These are phyloP conservation scores for Coprinopsis sp. DNA, from an alignment of 768 basidiomycete genomes.

Conservation along the genomic window DNA sequence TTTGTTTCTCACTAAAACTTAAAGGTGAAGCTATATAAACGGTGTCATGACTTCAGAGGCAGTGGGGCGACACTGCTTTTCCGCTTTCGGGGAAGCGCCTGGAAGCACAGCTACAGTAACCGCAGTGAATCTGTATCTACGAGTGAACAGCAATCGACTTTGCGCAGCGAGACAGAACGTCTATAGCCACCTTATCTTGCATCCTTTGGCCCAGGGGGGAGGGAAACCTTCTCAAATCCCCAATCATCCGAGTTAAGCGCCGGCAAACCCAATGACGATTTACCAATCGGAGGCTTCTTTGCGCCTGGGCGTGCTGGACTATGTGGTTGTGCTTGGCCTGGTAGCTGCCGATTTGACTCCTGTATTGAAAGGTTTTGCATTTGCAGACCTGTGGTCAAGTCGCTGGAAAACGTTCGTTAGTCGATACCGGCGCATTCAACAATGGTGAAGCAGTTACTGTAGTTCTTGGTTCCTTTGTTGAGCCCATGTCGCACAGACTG, in stretches of 20 bases:
- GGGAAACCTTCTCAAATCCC: slow-evolving; percentile 46
- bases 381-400: slow-evolving; percentile 25
- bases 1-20: no score
- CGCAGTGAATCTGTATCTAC: no score
- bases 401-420: slow-evolving; percentile 27
- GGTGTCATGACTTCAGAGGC: no score
- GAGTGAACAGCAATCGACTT: background rate
- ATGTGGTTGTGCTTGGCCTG: background rate
- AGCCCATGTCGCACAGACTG: slow-evolving; percentile 72
- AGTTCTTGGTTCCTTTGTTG: slow-evolving; percentile 67
- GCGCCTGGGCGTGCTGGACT: slow-evolving; percentile 3
- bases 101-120: no score
- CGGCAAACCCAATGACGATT: slow-evolving; percentile 37
- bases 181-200: slow-evolving; percentile 3
- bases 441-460: slow-evolving; percentile 43
- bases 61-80: no score
- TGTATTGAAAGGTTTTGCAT: slow-evolving; percentile 4
- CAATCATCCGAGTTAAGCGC: slow-evolving; percentile 47
- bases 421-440: background rate
- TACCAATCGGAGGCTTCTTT: slow-evolving; percentile 12
- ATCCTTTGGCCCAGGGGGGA: slow-evolving; percentile 37
- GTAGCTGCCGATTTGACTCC: no score
- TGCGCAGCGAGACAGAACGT: background rate
- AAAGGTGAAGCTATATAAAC: no score
- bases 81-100: no score